phyloP scores from a whole-genome alignment of 306 rosid species.

The Prosopis cineraria region DNA sequence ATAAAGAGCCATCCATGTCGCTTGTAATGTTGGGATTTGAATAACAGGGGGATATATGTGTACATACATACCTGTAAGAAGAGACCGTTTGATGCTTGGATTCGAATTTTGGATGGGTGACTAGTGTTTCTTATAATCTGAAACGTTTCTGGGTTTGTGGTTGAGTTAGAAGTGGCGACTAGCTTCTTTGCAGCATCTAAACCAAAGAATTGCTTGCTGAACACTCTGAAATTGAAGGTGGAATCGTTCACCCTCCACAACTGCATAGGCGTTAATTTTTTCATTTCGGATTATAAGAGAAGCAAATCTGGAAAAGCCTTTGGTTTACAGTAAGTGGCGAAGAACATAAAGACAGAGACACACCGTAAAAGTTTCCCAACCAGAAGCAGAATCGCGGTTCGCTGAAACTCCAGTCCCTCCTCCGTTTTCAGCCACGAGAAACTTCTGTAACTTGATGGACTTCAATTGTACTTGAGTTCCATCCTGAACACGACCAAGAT shows the following conservation, averaged over 20 bases:
- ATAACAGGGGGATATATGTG: not conserved
- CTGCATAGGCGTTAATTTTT: slow-evolving; percentile 33
- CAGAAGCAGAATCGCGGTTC: slow-evolving; percentile 49
- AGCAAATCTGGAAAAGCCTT: no score
- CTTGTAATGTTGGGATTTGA: not conserved
- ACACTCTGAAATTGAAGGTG: slow-evolving; percentile 39
- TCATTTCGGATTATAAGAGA: not conserved
- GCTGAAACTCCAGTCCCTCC: slow-evolving; percentile 48
- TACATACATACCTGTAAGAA: no score
- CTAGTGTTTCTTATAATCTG: slow-evolving; percentile 40
- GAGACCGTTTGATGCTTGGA: slow-evolving; percentile 49
- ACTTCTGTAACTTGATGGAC: slow-evolving; percentile 50
- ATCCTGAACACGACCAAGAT: slow-evolving; percentile 42
- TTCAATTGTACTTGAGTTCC: slow-evolving; percentile 57
- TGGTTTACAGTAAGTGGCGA: no score
- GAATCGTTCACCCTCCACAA: slow-evolving; percentile 50
- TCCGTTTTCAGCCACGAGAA: slow-evolving; percentile 48
- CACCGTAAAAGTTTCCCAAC: slow-evolving; percentile 62
- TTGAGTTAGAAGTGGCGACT: slow-evolving; percentile 17
- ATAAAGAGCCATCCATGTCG: not conserved
- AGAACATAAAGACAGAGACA: no score
- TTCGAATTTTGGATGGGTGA: slow-evolving; percentile 42
- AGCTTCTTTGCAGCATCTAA: not conserved
- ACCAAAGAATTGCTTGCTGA: slow-evolving; percentile 43
- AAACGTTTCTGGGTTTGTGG: slow-evolving; percentile 42